Evolutionary conservation across 1,284 basidiomycete genomes (phyloP).

Genomic region (Trichosporon coremiiforme): DNA sequence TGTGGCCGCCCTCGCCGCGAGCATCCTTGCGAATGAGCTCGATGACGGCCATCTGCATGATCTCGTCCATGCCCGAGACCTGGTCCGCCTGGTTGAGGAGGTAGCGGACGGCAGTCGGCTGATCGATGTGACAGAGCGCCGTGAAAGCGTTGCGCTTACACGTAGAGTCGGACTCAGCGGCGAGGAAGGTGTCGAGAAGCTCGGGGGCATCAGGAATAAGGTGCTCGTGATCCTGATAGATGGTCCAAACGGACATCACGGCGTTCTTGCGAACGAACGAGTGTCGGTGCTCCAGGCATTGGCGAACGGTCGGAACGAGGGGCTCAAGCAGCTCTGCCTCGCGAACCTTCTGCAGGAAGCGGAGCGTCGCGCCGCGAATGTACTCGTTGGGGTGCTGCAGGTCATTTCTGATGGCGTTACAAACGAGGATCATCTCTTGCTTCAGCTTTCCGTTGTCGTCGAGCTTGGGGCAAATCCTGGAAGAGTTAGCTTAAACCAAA

Average conservation of each 20-base stretch:
- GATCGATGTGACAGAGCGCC: constrained; percentile 84
- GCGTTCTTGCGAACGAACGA: constrained; percentile 99
- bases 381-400: constrained; percentile 99
- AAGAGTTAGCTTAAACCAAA: background rate
- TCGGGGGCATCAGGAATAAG: constrained; percentile 97
- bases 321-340: constrained; percentile 96
- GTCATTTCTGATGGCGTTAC: constrained; percentile 97
- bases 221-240: constrained; percentile 90
- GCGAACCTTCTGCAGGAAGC: constrained; percentile 94
- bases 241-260: constrained; percentile 92
- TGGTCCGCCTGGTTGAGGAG: constrained; percentile 82
- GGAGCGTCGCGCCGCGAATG: constrained; percentile 93
- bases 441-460: constrained; percentile 97
- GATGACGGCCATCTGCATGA: constrained; percentile 93
- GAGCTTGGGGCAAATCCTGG: constrained; percentile 87
- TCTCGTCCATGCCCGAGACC: constrained; percentile 82
- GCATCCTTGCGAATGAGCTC: constrained; percentile 93
- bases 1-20: constrained; percentile 75
- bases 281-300: constrained; percentile 96
- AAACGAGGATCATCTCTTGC: constrained; percentile 99
- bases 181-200: constrained; percentile 94
- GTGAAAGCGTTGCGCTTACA: constrained; percentile 98
- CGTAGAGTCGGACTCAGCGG: constrained; percentile 93
- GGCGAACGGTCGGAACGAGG: constrained; percentile 86
- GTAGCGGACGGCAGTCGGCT: constrained; percentile 90